Evolutionary conservation across 2,329 filamentous ascomycete species (phyloP).

Genomic region (Nigrospora sphaerica): DNA sequence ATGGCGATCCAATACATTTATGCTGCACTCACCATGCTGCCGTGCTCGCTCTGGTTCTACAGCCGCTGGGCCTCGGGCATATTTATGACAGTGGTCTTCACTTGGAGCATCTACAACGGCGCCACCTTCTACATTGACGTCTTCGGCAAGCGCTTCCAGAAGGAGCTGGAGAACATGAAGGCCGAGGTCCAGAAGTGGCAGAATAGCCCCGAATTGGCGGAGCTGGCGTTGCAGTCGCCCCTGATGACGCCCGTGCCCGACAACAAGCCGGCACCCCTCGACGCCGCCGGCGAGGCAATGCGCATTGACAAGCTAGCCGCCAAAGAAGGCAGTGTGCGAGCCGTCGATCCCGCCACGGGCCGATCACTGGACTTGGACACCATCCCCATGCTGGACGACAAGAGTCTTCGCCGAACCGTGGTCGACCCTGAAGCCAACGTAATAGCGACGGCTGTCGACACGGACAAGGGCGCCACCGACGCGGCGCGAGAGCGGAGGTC

Average conservation of each 20-base stretch:
- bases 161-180: conserved; percentile 84
- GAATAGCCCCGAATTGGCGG: conserved; percentile 38
- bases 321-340: conserved; percentile 11
- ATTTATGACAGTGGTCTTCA: conserved; percentile 79
- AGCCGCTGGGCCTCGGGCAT: conserved; percentile 69
- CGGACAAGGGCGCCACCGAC: conserved; percentile 38
- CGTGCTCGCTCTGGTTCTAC: conserved; percentile 92
- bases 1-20: conserved; percentile 95
- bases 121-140: conserved; percentile 98
- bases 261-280: conserved; percentile 8
- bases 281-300: conserved; percentile 9
- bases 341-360: conserved; percentile 18
- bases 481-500: conserved; percentile 39
- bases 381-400: conserved; percentile 51
- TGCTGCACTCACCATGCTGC: conserved; percentile 86
- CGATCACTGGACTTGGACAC: conserved; percentile 35
- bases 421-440: neutral
- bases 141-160: conserved; percentile 94
- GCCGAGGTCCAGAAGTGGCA: conserved; percentile 89
- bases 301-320: conserved; percentile 4
- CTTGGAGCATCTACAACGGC: conserved; percentile 94
- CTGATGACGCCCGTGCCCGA: conserved; percentile 26
- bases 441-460: conserved; percentile 3
- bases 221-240: conserved; percentile 28
- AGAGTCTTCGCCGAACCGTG: conserved; percentile 7